A percentile compares a stretch with the other conserved stretches of the same genome.
Conservation (phyloP, 2,329 filamentous ascomycete genomes). For the Hypoxylon sp. region DNA sequence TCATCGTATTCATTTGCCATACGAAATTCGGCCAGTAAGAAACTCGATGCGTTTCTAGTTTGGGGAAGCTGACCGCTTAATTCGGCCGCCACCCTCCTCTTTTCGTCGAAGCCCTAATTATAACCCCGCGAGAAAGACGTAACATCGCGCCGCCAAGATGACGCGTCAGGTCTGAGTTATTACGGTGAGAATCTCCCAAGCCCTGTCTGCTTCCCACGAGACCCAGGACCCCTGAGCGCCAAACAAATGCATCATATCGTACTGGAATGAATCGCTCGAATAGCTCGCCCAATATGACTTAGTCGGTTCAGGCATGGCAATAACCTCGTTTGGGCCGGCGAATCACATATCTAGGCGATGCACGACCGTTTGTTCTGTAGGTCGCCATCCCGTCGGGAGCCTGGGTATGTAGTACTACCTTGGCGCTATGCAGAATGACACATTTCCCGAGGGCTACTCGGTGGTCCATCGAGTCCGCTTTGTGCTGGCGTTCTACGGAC, state of each 20-base stretch:
- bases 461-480: background rate
- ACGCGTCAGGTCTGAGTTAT: conserved; percentile 34
- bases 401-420: conserved; percentile 9
- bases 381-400: conserved; percentile 10
- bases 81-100: conserved; percentile 3
- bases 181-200: conserved; percentile 19
- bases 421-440: conserved; percentile 16
- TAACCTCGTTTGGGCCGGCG: conserved; percentile 11
- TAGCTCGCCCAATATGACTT: conserved; percentile 10
- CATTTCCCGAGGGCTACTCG: background rate
- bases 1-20: background rate
- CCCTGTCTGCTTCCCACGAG: conserved; percentile 8
- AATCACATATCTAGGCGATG: conserved; percentile 3
- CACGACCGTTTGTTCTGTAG: conserved; percentile 10
- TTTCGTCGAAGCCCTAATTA: conserved; percentile 20
- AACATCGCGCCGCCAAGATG: conserved; percentile 33
- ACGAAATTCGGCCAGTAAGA: conserved; percentile 1
- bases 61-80: conserved; percentile 17
- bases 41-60: conserved; percentile 1
- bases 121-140: conserved; percentile 27
- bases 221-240: conserved; percentile 14
- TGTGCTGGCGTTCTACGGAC: background rate
- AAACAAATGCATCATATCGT: background rate
- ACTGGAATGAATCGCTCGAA: conserved; percentile 4
- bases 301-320: conserved; percentile 7